A percentile compares a stretch with the other conserved stretches of the same genome.
Evolutionary conservation across 2,329 filamentous ascomycete species (phyloP).

Genomic region (Chaetomiaceae sp.): DNA sequence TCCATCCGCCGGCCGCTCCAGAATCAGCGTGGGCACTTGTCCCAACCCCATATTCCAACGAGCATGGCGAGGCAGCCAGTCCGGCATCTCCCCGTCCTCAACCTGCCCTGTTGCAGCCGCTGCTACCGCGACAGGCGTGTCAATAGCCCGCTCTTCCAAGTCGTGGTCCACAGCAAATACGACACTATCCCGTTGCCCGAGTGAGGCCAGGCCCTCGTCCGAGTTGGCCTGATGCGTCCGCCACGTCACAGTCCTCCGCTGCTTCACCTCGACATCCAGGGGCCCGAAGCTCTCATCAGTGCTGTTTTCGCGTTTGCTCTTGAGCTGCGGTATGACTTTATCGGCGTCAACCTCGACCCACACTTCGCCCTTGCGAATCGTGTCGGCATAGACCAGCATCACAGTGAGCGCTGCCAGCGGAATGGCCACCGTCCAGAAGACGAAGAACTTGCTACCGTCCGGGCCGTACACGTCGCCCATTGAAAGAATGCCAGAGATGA

Average conservation of each 20-base stretch:
- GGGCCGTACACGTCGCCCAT: slow-evolving; percentile 45
- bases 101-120: background rate
- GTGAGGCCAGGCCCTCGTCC: background rate
- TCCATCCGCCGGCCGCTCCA: slow-evolving; percentile 31
- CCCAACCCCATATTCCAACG: background rate
- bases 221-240: background rate
- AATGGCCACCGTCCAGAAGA: slow-evolving; percentile 45
- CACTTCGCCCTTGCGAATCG: slow-evolving; percentile 42
- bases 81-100: background rate
- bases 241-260: slow-evolving; percentile 12
- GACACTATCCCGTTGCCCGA: background rate
- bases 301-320: background rate
- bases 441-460: slow-evolving; percentile 40
- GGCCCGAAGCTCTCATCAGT: background rate
- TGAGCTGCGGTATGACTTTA: slow-evolving; percentile 11
- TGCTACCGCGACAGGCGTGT: slow-evolving; percentile 2
- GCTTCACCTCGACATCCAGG: slow-evolving; percentile 8
- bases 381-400: slow-evolving; percentile 46
- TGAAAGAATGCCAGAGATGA: slow-evolving; percentile 45
- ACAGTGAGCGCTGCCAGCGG: slow-evolving; percentile 38
- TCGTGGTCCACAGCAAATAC: slow-evolving; percentile 14
- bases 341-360: slow-evolving; percentile 41
- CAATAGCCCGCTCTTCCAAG: slow-evolving; percentile 17
- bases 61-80: background rate
- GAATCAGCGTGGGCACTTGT: slow-evolving; percentile 28